These are phyloP conservation scores for Ganoderma resinaceum DNA, from an alignment of 1,284 basidiomycete genomes.

Conservation along the genomic window DNA sequence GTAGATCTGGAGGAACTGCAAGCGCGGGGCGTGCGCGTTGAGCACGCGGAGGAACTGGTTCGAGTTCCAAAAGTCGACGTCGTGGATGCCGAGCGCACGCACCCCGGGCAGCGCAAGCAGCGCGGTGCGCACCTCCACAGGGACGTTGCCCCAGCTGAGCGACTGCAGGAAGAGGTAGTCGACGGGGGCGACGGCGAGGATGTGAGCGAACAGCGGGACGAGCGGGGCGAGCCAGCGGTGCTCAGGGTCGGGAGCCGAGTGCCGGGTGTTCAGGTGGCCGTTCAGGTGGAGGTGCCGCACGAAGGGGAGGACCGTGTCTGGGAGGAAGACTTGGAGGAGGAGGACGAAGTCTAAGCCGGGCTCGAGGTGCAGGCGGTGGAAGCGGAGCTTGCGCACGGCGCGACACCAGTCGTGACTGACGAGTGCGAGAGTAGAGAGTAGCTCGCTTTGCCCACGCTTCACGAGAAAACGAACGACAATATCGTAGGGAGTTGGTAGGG, in stretches of 20 bases:
- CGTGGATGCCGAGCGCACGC: constrained; percentile 11
- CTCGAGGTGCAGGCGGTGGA: constrained; percentile 1
- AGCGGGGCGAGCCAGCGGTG: constrained; percentile 9
- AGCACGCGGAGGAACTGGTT: constrained; percentile 21
- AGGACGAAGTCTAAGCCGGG: background rate
- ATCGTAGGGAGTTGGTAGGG: constrained; percentile 3
- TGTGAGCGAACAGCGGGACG: constrained; percentile 6
- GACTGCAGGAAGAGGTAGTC: constrained; percentile 16
- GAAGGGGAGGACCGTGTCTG: constrained; percentile 13
- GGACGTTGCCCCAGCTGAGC: constrained; percentile 19
- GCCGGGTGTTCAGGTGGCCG: background rate
- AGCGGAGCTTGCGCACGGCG: constrained; percentile 15
- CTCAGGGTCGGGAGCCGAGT: background rate
- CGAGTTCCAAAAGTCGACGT: constrained; percentile 21
- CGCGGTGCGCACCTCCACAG: background rate
- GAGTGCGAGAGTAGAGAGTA: constrained; percentile 6
- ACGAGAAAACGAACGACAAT: background rate
- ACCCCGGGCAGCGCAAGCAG: constrained; percentile 9
- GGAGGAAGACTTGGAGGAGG: constrained; percentile 5
- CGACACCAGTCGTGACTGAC: constrained; percentile 11
- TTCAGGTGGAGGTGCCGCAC: constrained; percentile 15
- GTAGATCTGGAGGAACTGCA: constrained; percentile 15
- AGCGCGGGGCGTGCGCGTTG: constrained; percentile 10
- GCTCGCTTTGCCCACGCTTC: background rate
- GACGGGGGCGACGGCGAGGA: constrained; percentile 4